phyloP scores from a whole-genome alignment of 2,329 filamentous ascomycete species.

The Fusarium bactridioides region DNA sequence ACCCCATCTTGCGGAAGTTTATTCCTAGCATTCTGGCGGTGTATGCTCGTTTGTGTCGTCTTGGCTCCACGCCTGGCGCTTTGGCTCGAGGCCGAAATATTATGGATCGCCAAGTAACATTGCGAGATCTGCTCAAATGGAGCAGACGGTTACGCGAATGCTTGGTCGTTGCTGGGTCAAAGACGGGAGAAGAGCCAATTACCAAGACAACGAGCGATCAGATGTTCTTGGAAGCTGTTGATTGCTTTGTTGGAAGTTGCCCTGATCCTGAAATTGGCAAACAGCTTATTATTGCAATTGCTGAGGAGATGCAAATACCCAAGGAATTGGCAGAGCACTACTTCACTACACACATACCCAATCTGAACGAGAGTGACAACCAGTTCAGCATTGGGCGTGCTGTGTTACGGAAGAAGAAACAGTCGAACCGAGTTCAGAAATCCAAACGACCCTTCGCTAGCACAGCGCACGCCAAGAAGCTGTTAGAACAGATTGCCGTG shows the following conservation, averaged over 20 bases:
- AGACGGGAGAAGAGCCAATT: conserved; percentile 73
- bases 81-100: conserved; percentile 52
- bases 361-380: conserved; percentile 67
- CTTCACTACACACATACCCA: conserved; percentile 75
- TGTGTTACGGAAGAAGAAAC: conserved; percentile 65
- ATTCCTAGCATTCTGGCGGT: conserved; percentile 66
- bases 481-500: conserved; percentile 88
- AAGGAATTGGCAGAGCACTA: conserved; percentile 83
- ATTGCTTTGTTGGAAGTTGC: conserved; percentile 88
- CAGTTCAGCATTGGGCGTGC: conserved; percentile 72
- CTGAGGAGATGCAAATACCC: conserved; percentile 86
- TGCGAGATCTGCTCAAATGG: conserved; percentile 90
- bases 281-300: conserved; percentile 73
- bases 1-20: conserved; percentile 73
- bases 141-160: conserved; percentile 78
- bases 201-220: conserved; percentile 77
- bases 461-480: conserved; percentile 81
- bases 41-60: conserved; percentile 60
- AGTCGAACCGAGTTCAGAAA: conserved; percentile 57
- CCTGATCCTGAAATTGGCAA: conserved; percentile 69
- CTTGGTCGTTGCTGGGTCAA: conserved; percentile 67
- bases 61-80: conserved; percentile 56
- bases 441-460: conserved; percentile 80
- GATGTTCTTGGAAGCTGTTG: conserved; percentile 92
- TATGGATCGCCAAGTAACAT: conserved; percentile 65